Base-by-base conservation (phyloP, 2,329 filamentous ascomycete species). In the Escovopsis sp. region DNA sequence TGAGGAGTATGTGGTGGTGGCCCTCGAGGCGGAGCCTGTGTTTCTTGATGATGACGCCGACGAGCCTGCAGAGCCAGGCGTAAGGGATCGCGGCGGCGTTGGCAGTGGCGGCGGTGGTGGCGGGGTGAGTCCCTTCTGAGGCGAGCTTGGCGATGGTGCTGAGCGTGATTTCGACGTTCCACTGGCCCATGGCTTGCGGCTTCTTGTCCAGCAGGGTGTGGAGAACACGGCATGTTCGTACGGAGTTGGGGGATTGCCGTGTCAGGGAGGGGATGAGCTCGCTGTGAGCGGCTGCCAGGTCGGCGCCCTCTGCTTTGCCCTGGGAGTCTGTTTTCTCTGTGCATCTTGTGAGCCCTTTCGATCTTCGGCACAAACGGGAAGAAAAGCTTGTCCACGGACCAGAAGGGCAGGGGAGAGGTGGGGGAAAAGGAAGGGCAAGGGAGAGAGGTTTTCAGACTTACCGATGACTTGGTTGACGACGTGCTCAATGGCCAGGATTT, bases 21-120 rank as follows among this genome's bases (percentile, higher is more conserved):
- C 72, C 72, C 44, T 76, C 67, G 2, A 79, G 58, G 9, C 74
- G 70, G 30, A 72, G 60, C 4, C 74, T 61, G 50, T 78, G 71
- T 33, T 71, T 68, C 47, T 66, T 66, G 48, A 79, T 66, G 27
- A 78, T 55, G 16, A 61, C 55, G 36, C 72, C 68, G 15, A 72
- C 55, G 8, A 79, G 57, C 35, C 61, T 63, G 54, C 66, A 75
- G 13, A 71, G 53, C 47, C 56, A 56, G 2, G 57, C 48, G 46
- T 62, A 74, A 0, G 60, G 51, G 5, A 57, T 52, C 6, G 56
- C 48, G 1, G 56, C 53, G 13, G 48, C 45, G 28, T 27, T 37
- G 32, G 19, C 49, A 42, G 15, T 50, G 38, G 27, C 40, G 18
- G 14, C 51, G n/a, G n/a, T n/a, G n/a, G n/a, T n/a, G n/a, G n/a